Evolutionary conservation across 768 basidiomycete genomes (phyloP), one percentile per base, ranked within the genome.

Genomic region (Flagelloscypha sp.): DNA sequence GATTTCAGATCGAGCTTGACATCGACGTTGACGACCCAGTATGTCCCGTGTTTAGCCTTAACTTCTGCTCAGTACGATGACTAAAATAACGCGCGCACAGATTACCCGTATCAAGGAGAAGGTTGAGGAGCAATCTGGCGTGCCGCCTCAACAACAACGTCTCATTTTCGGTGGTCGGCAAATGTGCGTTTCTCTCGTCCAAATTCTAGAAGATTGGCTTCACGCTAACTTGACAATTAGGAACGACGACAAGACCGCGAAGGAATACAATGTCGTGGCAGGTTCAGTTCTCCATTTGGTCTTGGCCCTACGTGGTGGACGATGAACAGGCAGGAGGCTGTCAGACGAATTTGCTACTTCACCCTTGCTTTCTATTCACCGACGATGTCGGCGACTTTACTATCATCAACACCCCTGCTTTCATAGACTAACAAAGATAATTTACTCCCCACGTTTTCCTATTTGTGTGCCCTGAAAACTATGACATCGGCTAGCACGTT

Each of bases 121-220:
- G 58, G 89, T 97, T 7, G 94, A 98, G 58, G 93, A 97, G 66
- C 93, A 97, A 63, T 92, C 90, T 5, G 94, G 94, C 45, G 94
- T 98, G 27, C 94, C 94, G 16, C 94, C 94, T 42, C 86, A 70
- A 27, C 94, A 98, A 59, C 94, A 98, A 58, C 78, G 94, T 39
- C 61, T 98, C 51, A 98, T 98, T 56, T 95, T 82, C 57, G 61
- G 75, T 51, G 94, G 94, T 22, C 78, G 92, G 52, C 93, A 95
- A 55, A 81, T 97, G 94, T 97, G 58, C 59, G 75, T 63, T 25
- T 40, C 17, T 36, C 11, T 24, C 28, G 24, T 21, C 15, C 28
- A 23, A 13, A 8, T 35, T 33, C 28, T 42, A n/a, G 27, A 15
- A 11, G 23, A 37, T 22, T 40, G 11, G 16, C 3, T 8, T 12